phyloP scores from a whole-genome alignment of 2,329 filamentous ascomycete species.

The Colletotrichum limetticola region DNA sequence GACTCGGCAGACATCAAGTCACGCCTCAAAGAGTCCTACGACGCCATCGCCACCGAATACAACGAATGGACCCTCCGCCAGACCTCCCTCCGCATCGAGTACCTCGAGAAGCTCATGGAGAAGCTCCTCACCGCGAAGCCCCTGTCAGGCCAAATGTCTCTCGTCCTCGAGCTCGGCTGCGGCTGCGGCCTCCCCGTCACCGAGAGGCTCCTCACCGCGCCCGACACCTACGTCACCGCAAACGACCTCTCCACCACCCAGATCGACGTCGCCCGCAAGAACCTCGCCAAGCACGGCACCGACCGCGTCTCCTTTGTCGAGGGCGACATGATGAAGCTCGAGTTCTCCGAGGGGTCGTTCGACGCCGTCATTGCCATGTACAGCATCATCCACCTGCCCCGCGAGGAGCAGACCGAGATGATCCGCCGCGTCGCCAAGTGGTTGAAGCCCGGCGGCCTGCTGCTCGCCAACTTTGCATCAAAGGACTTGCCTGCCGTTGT shows the following conservation, averaged over 20 bases:
- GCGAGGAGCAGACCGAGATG: conserved; percentile 58
- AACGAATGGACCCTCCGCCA: conserved; percentile 51
- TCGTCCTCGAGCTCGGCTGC: conserved; percentile 55
- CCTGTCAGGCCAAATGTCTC: conserved; percentile 22
- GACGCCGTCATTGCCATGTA: conserved; percentile 64
- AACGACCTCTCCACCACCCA: conserved; percentile 55
- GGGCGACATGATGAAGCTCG: conserved; percentile 52
- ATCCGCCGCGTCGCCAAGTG: conserved; percentile 56
- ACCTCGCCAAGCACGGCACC: conserved; percentile 30
- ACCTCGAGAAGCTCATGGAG: conserved; percentile 46
- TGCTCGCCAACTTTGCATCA: conserved; percentile 59
- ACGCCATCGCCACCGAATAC: conserved; percentile 51
- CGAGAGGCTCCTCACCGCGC: conserved; percentile 44
- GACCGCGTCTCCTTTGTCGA: conserved; percentile 42
- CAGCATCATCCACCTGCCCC: conserved; percentile 65
- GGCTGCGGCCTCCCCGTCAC: conserved; percentile 52
- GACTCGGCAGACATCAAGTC: conserved; percentile 45
- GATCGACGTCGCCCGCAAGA: conserved; percentile 42
- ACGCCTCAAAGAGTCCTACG: conserved; percentile 52
- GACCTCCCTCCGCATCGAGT: conserved; percentile 43
- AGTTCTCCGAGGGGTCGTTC: conserved; percentile 47
- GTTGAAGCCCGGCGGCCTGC: conserved; percentile 61
- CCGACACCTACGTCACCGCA: conserved; percentile 43
- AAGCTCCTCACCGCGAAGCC: conserved; percentile 37
- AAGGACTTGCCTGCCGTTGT: conserved; percentile 42